Conservation (phyloP, 192 early-diverging fungal species). For the Backusella liffmaniae region DNA sequence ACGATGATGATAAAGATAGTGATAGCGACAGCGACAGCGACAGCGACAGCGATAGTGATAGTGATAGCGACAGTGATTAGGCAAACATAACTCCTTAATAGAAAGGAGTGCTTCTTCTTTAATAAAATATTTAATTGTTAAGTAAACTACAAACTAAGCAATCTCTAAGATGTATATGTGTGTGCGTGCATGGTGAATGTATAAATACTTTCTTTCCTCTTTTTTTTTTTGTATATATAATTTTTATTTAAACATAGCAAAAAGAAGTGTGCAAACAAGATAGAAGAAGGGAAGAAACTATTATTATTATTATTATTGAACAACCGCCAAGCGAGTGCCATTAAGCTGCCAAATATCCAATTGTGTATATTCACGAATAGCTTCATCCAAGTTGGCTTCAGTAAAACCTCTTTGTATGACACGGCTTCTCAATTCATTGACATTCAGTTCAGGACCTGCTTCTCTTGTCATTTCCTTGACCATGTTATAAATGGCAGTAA, state of each 20-base stretch:
- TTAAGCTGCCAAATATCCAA: slow-evolving; percentile 72
- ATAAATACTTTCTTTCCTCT: neutral
- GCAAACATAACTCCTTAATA: neutral
- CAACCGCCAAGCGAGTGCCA: slow-evolving; percentile 44
- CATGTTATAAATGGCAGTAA: slow-evolving; percentile 70
- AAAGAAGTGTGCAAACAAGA: neutral
- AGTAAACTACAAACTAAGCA: neutral
- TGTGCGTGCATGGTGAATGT: neutral
- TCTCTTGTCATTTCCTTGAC: slow-evolving; percentile 74
- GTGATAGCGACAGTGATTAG: neutral
- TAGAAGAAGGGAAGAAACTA: neutral
- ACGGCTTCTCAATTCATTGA: slow-evolving; percentile 65
- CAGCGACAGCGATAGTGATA: neutral
- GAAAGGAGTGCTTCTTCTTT: neutral
- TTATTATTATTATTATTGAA: slow-evolving; percentile 17
- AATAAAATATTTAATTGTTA: neutral
- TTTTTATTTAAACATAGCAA: slow-evolving; percentile 5
- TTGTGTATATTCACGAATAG: slow-evolving; percentile 70
- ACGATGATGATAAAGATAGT: neutral
- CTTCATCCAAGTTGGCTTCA: slow-evolving; percentile 72
- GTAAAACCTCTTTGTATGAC: slow-evolving; percentile 77
- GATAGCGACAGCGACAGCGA: neutral
- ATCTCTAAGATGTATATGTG: neutral
- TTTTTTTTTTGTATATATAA: slow-evolving; percentile 2
- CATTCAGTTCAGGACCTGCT: slow-evolving; percentile 49